A percentile compares a stretch with the other conserved stretches of the same genome.
phyloP scores from a whole-genome alignment of 768 basidiomycete genomes.

The Lyophyllum shimeji region DNA sequence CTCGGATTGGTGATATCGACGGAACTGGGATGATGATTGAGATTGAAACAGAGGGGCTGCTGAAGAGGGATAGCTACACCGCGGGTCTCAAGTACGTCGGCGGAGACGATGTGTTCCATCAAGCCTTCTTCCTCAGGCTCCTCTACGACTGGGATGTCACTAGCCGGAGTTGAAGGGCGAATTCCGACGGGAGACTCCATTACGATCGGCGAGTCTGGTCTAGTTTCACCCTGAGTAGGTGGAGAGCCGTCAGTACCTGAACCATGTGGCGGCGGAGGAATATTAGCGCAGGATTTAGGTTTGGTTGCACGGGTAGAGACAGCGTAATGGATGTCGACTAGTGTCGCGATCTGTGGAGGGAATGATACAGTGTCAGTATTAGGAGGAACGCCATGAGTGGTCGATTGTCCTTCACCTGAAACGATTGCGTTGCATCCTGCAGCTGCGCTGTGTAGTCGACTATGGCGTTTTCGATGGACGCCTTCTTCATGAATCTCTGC shows the following conservation, averaged over 20 bases:
- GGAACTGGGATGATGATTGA: conserved; percentile 32
- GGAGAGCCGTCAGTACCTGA: not conserved
- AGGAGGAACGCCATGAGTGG: not conserved
- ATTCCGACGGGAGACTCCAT: conserved; percentile 8
- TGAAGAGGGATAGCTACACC: conserved; percentile 26
- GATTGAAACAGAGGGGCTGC: not conserved
- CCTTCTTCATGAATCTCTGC: conserved; percentile 38
- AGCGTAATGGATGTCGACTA: conserved; percentile 47
- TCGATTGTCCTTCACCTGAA: conserved; percentile 34
- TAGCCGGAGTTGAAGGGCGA: not conserved
- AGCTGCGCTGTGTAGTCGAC: conserved; percentile 30
- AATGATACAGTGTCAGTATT: not conserved
- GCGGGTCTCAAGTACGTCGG: conserved; percentile 25
- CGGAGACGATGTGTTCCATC: conserved; percentile 14
- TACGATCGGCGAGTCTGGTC: not conserved
- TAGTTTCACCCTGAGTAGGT: not conserved
- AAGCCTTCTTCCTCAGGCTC: conserved; percentile 5
- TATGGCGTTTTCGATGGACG: conserved; percentile 38
- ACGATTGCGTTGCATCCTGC: conserved; percentile 45
- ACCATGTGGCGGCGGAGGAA: conserved; percentile 10
- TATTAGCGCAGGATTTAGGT: conserved; percentile 2
- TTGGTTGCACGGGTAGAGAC: conserved; percentile 20
- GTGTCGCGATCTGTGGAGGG: conserved; percentile 37
- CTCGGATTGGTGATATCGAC: conserved; percentile 51
- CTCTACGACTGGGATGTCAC: not conserved